Evolutionary conservation across 305 asterid species (phyloP).

Genomic region (Fraxinus dipetala): DNA sequence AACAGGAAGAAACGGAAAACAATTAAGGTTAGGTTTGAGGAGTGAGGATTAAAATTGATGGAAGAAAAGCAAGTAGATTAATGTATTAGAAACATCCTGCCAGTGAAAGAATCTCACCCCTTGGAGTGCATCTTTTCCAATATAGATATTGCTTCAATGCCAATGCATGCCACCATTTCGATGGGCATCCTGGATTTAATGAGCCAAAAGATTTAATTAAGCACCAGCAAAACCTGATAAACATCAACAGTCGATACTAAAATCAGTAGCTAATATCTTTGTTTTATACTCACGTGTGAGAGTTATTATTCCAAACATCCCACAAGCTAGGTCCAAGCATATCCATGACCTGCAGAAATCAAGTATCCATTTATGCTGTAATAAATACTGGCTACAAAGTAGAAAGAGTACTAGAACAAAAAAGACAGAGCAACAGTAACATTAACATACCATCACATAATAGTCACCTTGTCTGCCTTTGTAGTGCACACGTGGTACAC

Average conservation of each 20-base stretch:
- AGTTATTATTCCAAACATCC: constrained; percentile 84
- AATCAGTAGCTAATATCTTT: constrained; percentile 14
- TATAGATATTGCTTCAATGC: constrained; percentile 83
- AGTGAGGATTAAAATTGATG: background rate
- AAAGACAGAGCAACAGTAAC: background rate
- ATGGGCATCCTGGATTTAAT: constrained; percentile 63
- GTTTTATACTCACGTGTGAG: constrained; percentile 50
- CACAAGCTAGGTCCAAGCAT: constrained; percentile 93
- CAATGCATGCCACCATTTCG: constrained; percentile 94
- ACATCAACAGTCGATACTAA: background rate
- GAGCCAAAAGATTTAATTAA: constrained; percentile 17
- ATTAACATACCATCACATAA: constrained; percentile 65
- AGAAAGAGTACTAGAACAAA: background rate
- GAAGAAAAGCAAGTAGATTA: background rate
- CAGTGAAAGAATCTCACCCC: constrained; percentile 55
- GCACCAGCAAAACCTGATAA: constrained; percentile 20
- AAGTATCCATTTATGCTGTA: constrained; percentile 5
- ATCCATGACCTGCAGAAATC: constrained; percentile 78
- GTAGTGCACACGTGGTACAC: constrained; percentile 81
- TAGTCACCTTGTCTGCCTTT: constrained; percentile 86
- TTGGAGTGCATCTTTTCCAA: constrained; percentile 77
- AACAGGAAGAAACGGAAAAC: background rate
- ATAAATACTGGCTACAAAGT: constrained; percentile 3
- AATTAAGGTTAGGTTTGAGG: background rate
- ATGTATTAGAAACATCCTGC: background rate